These are phyloP conservation scores for Kalaharituber pfeilii DNA, from an alignment of 2,329 filamentous ascomycete species.

Conservation along the genomic window DNA sequence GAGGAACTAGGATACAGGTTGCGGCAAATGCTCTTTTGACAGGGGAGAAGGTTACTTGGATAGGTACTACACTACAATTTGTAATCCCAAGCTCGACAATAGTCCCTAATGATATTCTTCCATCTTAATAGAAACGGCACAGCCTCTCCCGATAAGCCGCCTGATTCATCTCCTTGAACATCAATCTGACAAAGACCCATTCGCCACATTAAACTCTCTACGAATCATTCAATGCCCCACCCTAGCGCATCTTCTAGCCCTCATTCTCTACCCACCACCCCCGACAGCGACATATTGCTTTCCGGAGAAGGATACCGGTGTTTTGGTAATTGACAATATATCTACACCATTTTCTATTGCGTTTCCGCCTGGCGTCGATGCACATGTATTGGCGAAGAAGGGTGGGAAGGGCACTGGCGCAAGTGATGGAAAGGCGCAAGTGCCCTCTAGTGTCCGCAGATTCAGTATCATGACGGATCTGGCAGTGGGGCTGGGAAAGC, in stretches of 20 bases:
- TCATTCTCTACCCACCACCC: slow-evolving; percentile 14
- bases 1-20: slow-evolving; percentile 15
- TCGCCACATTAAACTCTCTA: slow-evolving; percentile 7
- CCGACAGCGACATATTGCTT: background rate
- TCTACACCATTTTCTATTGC: slow-evolving; percentile 17
- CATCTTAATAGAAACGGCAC: slow-evolving; percentile 8
- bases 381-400: slow-evolving; percentile 3
- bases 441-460: slow-evolving; percentile 2
- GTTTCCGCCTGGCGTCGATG: slow-evolving; percentile 17
- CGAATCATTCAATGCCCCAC: slow-evolving; percentile 12
- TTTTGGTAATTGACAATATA: slow-evolving; percentile 19
- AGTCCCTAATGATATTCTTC: background rate
- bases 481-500: slow-evolving; percentile 3
- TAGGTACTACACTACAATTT: slow-evolving; percentile 3
- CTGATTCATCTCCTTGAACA: slow-evolving; percentile 7
- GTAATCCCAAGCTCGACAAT: too few species aligned
- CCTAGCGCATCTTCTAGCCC: slow-evolving; percentile 18
- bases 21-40: slow-evolving; percentile 15
- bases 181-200: slow-evolving; percentile 4
- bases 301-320: slow-evolving; percentile 7
- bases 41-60: slow-evolving; percentile 19
- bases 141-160: slow-evolving; percentile 9
- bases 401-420: slow-evolving; percentile 2
- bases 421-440: slow-evolving; percentile 1
- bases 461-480: slow-evolving; percentile 10